These are phyloP conservation scores for Monilinia fructigena DNA, from an alignment of 2,329 filamentous ascomycete genomes.

Conservation along the genomic window DNA sequence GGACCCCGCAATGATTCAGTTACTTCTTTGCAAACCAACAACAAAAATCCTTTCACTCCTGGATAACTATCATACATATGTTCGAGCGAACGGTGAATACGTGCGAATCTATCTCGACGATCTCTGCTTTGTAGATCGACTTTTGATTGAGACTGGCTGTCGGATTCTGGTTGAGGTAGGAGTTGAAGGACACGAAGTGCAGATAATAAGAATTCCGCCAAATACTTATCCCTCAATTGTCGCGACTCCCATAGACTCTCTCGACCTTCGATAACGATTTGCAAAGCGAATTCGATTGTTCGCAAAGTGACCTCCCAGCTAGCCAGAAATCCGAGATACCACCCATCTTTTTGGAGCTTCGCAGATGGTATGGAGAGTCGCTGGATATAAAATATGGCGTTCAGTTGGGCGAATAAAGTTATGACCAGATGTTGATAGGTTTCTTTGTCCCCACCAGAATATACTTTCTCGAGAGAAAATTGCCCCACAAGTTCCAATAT, in stretches of 20 bases:
- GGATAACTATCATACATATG: conserved; percentile 45
- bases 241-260: conserved; percentile 33
- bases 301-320: conserved; percentile 46
- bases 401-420: conserved; percentile 43
- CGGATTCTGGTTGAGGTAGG: conserved; percentile 42
- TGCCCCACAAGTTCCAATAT: conserved; percentile 45
- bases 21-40: conserved; percentile 43
- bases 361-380: conserved; percentile 44
- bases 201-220: conserved; percentile 43
- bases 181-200: conserved; percentile 43
- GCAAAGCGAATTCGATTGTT: conserved; percentile 43
- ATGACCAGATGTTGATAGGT: conserved; percentile 43
- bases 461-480: conserved; percentile 47
- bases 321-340: conserved; percentile 43
- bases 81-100: conserved; percentile 43
- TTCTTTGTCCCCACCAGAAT: conserved; percentile 41
- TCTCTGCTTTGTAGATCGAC: conserved; percentile 40
- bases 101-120: conserved; percentile 43
- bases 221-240: conserved; percentile 42
- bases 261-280: conserved; percentile 35
- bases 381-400: conserved; percentile 44
- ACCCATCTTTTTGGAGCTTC: conserved; percentile 39
- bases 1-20: conserved; percentile 40
- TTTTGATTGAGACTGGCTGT: conserved; percentile 26
- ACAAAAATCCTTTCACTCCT: conserved; percentile 43